Base-by-base conservation (phyloP, 2,329 filamentous ascomycete species). In the Aspergillus ustus region DNA sequence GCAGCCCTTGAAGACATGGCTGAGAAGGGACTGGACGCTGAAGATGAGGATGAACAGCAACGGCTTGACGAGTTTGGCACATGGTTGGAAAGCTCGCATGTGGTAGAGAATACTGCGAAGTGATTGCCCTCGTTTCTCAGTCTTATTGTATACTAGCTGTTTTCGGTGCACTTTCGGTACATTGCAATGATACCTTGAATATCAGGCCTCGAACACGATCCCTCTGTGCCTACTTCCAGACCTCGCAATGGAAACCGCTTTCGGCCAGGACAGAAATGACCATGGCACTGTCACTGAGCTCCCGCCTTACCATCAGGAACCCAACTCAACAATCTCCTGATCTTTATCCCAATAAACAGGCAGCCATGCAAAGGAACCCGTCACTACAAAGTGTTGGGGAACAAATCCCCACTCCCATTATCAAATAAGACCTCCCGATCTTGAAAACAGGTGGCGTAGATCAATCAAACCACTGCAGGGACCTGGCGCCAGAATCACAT, bases 11-110 rank as follows among this genome's bases (percentile, higher is more conserved):
- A 83, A 48, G 81, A 81, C 43, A 77, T 81, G 51, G 80, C 80
- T n/a, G 80, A 81, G 28, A 81, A 74, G 50, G 80, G 72, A 34
- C 78, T 79, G 25, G 70, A 77, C 19, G 74, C 73, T 3, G 73
- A 76, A 11, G 78, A 83, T 34, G 80, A 82, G 45, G 80, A 82
- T 54, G 80, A 80, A 66, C 69, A 65, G 7, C 63, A 76, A 61
- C 75, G 81, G 5, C 69, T 84, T 52, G 80, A 83, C 51, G 75
- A 79, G 57, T 84, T 82, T 70, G 81, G 81, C n/a, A 75, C 77
- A 8, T 82, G 81, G 79, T 65, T 83, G 52, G 78, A 80, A 67
- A 72, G 70, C 49, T 70, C 65, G 9, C 61, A 66, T 50, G 61
- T 60, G 51, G 68, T 69, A 17, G 69, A 72, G 56, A 70, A 69